Percentiles rank a stretch among this genome's conserved stretches.
Evolutionary conservation across 345 rosid genomes (phyloP).

Genomic region (Turnera subulata): DNA sequence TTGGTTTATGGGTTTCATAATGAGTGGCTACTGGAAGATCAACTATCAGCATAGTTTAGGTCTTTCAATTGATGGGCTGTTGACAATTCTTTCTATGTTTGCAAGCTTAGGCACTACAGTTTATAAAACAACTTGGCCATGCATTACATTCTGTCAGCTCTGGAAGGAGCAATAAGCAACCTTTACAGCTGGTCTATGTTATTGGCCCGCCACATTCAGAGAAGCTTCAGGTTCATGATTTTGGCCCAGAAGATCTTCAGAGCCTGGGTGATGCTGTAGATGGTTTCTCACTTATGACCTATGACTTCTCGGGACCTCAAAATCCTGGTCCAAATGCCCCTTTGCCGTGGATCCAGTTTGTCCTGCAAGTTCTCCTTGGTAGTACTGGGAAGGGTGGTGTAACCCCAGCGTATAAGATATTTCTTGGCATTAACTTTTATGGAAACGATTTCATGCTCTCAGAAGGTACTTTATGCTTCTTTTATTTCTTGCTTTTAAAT

Average conservation of each 20-base stretch:
- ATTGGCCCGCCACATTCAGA: constrained; percentile 82
- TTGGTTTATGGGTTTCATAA: neutral
- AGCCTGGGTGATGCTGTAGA: constrained; percentile 70
- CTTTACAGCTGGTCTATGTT: constrained; percentile 69
- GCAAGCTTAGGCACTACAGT: constrained; percentile 58
- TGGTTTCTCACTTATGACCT: constrained; percentile 89
- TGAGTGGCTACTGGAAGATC: neutral
- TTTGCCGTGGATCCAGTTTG: constrained; percentile 64
- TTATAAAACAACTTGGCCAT: constrained; percentile 66
- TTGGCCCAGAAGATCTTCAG: constrained; percentile 71
- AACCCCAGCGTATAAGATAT: constrained; percentile 52
- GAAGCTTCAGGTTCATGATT: constrained; percentile 62
- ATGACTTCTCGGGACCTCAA: constrained; percentile 74
- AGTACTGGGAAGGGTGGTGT: constrained; percentile 24
- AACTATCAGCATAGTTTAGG: neutral
- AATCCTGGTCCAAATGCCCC: constrained; percentile 98
- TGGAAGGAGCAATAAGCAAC: constrained; percentile 29
- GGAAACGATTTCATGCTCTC: constrained; percentile 80
- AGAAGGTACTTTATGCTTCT: constrained; percentile 44
- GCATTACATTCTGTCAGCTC: constrained; percentile 60
- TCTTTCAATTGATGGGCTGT: neutral
- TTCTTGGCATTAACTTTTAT: constrained; percentile 84
- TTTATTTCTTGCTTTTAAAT: neutral
- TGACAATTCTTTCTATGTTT: constrained; percentile 12
- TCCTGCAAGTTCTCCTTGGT: constrained; percentile 61